Conservation (phyloP, 2,329 filamentous ascomycete species). For the Ophiosphaerella narmari region DNA sequence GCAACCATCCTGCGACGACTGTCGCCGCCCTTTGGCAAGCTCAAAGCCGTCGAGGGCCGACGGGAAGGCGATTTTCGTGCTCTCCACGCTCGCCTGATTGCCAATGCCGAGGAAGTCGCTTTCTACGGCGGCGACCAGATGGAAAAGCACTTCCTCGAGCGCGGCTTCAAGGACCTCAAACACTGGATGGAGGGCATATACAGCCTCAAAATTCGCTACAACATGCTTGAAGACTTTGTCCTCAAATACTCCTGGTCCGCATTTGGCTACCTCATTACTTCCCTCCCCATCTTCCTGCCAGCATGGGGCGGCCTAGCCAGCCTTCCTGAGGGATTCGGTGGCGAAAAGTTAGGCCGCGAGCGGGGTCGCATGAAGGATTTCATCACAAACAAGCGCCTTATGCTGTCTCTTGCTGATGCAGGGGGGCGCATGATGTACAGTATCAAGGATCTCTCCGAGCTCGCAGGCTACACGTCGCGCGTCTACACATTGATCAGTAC, state of each 20-base stretch:
- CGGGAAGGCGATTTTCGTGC: constrained; percentile 95
- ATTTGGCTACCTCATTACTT: constrained; percentile 92
- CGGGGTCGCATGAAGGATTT: constrained; percentile 95
- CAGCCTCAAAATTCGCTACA: constrained; percentile 95
- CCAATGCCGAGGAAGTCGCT: constrained; percentile 95
- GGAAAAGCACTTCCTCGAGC: constrained; percentile 89
- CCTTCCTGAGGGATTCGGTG: constrained; percentile 64
- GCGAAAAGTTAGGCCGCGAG: constrained; percentile 65
- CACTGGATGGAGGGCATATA: constrained; percentile 99
- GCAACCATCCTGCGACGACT: constrained; percentile 85
- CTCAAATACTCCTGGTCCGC: constrained; percentile 99
- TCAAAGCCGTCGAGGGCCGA: constrained; percentile 93
- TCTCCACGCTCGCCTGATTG: constrained; percentile 87
- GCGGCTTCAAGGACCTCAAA: constrained; percentile 89
- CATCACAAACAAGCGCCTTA: constrained; percentile 97
- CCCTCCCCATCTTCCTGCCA: constrained; percentile 89
- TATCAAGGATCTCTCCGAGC: constrained; percentile 94
- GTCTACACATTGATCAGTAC: constrained; percentile 96
- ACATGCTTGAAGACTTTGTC: constrained; percentile 97
- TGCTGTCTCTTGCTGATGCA: constrained; percentile 95
- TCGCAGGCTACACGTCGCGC: constrained; percentile 93
- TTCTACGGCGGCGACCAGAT: constrained; percentile 97
- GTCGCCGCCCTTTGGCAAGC: constrained; percentile 93
- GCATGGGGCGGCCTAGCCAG: constrained; percentile 88
- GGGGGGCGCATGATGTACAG: constrained; percentile 99